A percentile compares a stretch with the other conserved stretches of the same genome.
Conservation (phyloP, 1,284 basidiomycete genomes). For the Kwoniella shivajii region DNA sequence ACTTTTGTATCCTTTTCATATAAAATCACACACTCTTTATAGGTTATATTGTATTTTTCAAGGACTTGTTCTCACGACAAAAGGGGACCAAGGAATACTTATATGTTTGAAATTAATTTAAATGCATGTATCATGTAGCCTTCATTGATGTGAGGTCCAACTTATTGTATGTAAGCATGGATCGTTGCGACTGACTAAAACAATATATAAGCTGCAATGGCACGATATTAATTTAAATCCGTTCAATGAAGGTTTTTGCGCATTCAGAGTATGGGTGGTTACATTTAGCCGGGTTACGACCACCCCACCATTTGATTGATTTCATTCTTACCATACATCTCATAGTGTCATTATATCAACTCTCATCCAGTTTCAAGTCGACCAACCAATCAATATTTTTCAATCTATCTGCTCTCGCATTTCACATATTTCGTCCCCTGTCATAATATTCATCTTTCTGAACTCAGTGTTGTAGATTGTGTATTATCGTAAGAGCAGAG, state of each 20-base stretch:
- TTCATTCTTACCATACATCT: not conserved
- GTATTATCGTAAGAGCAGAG: no score
- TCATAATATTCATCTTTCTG: no score
- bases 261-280: no score
- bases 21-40: no score
- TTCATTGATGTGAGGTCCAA: not conserved
- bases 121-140: not conserved
- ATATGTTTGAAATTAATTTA: no score
- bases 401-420: no score
- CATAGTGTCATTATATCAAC: not conserved
- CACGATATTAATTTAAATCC: no score
- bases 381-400: no score
- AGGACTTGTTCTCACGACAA: not conserved
- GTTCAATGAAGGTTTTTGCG: no score
- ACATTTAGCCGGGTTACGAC: constrained; percentile 1
- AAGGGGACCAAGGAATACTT: not conserved
- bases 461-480: no score
- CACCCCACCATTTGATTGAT: not conserved
- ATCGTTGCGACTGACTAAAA: not conserved
- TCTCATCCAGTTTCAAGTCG: not conserved
- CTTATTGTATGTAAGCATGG: not conserved
- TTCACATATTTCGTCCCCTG: no score
- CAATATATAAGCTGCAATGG: not conserved
- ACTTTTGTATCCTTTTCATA: not conserved
- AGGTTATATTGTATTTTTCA: no score